phyloP scores from a whole-genome alignment of 805 yeast genomes.

The Yamadazyma insecticola region DNA sequence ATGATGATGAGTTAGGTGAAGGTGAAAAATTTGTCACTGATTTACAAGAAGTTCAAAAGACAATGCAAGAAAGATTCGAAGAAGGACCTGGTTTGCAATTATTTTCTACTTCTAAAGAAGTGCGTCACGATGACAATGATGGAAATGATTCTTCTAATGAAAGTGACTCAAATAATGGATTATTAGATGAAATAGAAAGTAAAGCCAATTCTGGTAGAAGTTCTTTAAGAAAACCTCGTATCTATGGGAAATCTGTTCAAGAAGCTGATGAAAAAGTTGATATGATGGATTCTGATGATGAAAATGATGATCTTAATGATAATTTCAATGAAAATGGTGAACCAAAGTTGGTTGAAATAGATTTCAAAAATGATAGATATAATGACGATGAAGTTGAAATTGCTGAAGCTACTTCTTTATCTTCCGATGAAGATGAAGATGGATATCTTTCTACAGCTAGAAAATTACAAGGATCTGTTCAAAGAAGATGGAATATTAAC shows the following conservation, averaged over 20 bases:
- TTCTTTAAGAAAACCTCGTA: conserved; percentile 55
- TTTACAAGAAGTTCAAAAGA: conserved; percentile 64
- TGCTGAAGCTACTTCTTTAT: conserved; percentile 45
- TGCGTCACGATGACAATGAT: conserved; percentile 37
- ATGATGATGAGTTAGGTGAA: conserved; percentile 58
- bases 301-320: conserved; percentile 35
- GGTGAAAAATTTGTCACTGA: conserved; percentile 85
- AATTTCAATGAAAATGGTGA: conserved; percentile 34
- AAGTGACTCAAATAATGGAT: conserved; percentile 25
- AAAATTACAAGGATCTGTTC: conserved; percentile 49
- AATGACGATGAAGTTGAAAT: conserved; percentile 34
- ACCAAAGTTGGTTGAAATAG: conserved; percentile 44
- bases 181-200: conserved; percentile 22
- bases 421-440: conserved; percentile 33
- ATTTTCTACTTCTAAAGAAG: conserved; percentile 58
- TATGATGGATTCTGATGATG: conserved; percentile 37
- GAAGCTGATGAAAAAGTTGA: conserved; percentile 41
- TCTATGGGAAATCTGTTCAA: conserved; percentile 49
- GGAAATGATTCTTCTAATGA: conserved; percentile 34
- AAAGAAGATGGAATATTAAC: conserved; percentile 71
- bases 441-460: conserved; percentile 51
- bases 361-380: conserved; percentile 35
- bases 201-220: conserved; percentile 53
- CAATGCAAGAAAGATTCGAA: conserved; percentile 53
- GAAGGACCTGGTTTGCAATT: conserved; percentile 70